Evolutionary conservation across 371 early-diverging fungal genomes (phyloP).

Genomic region (Haplosporangium sp.): DNA sequence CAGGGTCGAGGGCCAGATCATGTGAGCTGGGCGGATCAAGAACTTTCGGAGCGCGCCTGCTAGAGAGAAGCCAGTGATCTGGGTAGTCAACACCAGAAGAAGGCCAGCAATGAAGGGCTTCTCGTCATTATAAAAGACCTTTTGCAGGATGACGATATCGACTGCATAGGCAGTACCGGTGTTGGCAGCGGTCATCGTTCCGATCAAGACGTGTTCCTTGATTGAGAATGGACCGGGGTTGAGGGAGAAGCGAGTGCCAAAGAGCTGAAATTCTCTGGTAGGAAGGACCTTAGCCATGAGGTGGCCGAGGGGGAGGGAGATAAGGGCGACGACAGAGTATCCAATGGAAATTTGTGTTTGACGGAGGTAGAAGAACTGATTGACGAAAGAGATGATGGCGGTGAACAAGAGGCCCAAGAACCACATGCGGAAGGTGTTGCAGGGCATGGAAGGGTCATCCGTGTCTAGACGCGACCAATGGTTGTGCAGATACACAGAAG

Average conservation of each 20-base stretch:
- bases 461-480: conserved; percentile 58
- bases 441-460: conserved; percentile 75
- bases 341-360: conserved; percentile 66
- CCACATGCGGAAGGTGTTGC: conserved; percentile 82
- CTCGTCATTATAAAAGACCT: conserved; percentile 68
- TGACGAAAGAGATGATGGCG: conserved; percentile 68
- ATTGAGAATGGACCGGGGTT: conserved; percentile 90
- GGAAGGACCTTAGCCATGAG: conserved; percentile 71
- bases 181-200: conserved; percentile 63
- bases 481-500: no score
- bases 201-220: conserved; percentile 88
- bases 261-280: conserved; percentile 38
- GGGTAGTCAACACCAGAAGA: conserved; percentile 72
- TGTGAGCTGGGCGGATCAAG: conserved; percentile 80
- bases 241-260: conserved; percentile 60
- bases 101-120: conserved; percentile 71
- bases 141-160: conserved; percentile 77
- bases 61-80: conserved; percentile 84
- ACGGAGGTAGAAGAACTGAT: conserved; percentile 84
- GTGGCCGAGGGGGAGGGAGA: conserved; percentile 74
- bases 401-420: conserved; percentile 73
- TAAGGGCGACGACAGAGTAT: conserved; percentile 66
- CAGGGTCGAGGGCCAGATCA: conserved; percentile 89
- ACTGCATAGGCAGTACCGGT: conserved; percentile 78
- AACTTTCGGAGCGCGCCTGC: conserved; percentile 80